phyloP scores from a whole-genome alignment of 2,329 filamentous ascomycete species.

The Exserohilum rostratum region DNA sequence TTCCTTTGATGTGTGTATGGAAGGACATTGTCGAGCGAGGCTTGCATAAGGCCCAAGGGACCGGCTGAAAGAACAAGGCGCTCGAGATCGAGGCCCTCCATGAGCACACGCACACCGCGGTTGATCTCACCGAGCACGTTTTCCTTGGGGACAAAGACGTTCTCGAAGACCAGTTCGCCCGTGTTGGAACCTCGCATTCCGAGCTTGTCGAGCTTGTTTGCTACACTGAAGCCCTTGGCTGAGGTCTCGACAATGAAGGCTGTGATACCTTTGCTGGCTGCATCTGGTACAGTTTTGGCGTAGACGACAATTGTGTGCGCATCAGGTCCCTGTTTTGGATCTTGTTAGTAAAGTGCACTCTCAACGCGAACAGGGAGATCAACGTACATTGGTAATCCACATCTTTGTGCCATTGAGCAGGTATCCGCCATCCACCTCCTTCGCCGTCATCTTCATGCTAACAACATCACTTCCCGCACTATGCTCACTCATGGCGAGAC shows the following conservation, averaged over 20 bases:
- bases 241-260: slow-evolving; percentile 85
- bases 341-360: background rate
- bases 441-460: slow-evolving; percentile 88
- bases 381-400: slow-evolving; percentile 92
- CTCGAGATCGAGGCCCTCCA: slow-evolving; percentile 96
- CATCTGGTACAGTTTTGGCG: slow-evolving; percentile 85
- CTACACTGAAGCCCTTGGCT: slow-evolving; percentile 77
- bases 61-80: slow-evolving; percentile 89
- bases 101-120: slow-evolving; percentile 85
- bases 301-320: slow-evolving; percentile 96
- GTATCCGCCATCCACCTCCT: slow-evolving; percentile 81
- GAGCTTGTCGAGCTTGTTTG: slow-evolving; percentile 94
- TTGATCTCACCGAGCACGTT: slow-evolving; percentile 82
- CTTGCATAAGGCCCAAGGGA: slow-evolving; percentile 93
- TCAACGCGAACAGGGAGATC: background rate
- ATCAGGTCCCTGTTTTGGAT: slow-evolving; percentile 70
- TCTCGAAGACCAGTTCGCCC: slow-evolving; percentile 88
- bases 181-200: slow-evolving; percentile 98
- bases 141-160: slow-evolving; percentile 83
- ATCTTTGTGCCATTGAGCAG: slow-evolving; percentile 90
- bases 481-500: slow-evolving; percentile 93
- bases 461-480: slow-evolving; percentile 92
- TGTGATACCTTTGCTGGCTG: slow-evolving; percentile 87
- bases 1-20: slow-evolving; percentile 88
- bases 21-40: slow-evolving; percentile 80